Evolutionary conservation across 1,284 basidiomycete species (phyloP).

Genomic region (Gomphus bonarii): DNA sequence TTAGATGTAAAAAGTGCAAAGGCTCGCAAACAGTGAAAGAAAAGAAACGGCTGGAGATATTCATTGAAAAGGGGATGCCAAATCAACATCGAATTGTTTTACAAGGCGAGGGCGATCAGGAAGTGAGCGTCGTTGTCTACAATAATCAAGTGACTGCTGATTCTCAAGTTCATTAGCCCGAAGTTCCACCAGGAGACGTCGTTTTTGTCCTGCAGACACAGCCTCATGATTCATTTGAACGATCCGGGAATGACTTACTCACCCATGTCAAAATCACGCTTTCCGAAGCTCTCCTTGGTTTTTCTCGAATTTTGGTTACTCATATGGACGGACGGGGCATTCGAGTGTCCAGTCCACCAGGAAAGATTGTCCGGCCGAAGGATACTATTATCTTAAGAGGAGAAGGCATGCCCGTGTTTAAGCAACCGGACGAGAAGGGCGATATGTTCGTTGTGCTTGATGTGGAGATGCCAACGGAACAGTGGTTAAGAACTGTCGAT

Average conservation of each 20-base stretch:
- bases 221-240: slow-evolving; percentile 71
- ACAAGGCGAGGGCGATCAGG: slow-evolving; percentile 83
- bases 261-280: slow-evolving; percentile 74
- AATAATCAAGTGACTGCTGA: slow-evolving; percentile 10
- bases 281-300: slow-evolving; percentile 88
- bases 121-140: slow-evolving; percentile 35
- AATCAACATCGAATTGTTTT: slow-evolving; percentile 83
- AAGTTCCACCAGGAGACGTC: slow-evolving; percentile 76
- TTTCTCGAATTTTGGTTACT: slow-evolving; percentile 76
- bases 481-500: slow-evolving; percentile 59
- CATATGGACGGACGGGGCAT: slow-evolving; percentile 88
- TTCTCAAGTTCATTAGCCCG: slow-evolving; percentile 42
- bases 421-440: slow-evolving; percentile 58
- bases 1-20: slow-evolving; percentile 92
- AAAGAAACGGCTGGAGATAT: slow-evolving; percentile 81
- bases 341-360: slow-evolving; percentile 58
- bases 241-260: slow-evolving; percentile 68
- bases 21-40: slow-evolving; percentile 78
- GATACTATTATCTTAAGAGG: slow-evolving; percentile 66
- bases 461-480: slow-evolving; percentile 74
- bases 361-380: slow-evolving; percentile 67
- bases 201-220: slow-evolving; percentile 70
- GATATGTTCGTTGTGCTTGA: slow-evolving; percentile 75
- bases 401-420: slow-evolving; percentile 81
- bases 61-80: slow-evolving; percentile 82